phyloP scores from a whole-genome alignment of 2,329 filamentous ascomycete genomes.

The Aphanocladium album region DNA sequence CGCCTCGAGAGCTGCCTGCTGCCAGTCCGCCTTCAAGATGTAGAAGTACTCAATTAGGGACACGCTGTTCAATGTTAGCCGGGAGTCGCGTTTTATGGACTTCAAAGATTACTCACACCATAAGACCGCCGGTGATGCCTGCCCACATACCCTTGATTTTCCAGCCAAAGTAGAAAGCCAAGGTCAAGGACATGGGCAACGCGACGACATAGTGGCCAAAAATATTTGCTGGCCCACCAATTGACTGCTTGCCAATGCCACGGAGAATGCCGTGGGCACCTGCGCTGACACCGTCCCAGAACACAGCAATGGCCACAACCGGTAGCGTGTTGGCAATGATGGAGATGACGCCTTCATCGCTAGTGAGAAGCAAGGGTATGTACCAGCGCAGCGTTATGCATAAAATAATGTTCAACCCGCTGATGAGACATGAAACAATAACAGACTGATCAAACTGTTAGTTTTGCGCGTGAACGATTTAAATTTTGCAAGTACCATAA shows the following conservation, averaged over 20 bases:
- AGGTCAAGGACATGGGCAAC: constrained; percentile 74
- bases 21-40: constrained; percentile 47
- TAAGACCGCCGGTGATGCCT: constrained; percentile 68
- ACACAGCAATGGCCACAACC: constrained; percentile 79
- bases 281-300: constrained; percentile 77
- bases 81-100: neutral
- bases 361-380: constrained; percentile 73
- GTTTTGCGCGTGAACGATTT: too few relatives aligned
- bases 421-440: constrained; percentile 64
- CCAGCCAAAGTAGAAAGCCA: constrained; percentile 74
- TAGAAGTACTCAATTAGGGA: constrained; percentile 50
- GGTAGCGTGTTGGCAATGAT: constrained; percentile 70
- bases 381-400: constrained; percentile 63
- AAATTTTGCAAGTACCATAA: neutral
- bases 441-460: constrained; percentile 35
- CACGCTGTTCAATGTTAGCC: constrained; percentile 32
- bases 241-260: constrained; percentile 80
- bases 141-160: constrained; percentile 76
- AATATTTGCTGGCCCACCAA: constrained; percentile 85
- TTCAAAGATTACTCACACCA: constrained; percentile 17
- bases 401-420: constrained; percentile 69
- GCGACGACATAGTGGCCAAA: constrained; percentile 83
- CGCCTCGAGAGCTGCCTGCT: constrained; percentile 48
- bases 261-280: constrained; percentile 80
- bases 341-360: constrained; percentile 62